Conservation (phyloP, 228 moss, liverwort and hornwort species). For the Sphagnum fallax region DNA sequence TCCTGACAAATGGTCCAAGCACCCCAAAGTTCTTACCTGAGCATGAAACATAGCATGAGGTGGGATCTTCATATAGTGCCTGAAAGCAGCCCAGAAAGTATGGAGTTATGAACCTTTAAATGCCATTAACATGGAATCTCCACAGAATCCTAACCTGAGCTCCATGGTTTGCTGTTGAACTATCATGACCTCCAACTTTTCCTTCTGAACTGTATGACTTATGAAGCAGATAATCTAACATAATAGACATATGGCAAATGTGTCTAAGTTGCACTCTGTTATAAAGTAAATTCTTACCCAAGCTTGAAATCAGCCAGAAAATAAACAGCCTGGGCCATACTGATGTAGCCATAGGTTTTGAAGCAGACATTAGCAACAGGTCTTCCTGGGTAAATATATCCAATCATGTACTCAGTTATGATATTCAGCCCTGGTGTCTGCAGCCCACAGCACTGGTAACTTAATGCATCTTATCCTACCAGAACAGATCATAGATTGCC, state of each 20-base stretch:
- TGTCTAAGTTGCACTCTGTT: too few relatives aligned
- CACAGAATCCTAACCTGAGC: too few relatives aligned
- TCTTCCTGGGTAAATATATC: constrained; percentile 45
- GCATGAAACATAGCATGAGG: constrained; percentile 56
- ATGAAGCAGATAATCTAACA: too few relatives aligned
- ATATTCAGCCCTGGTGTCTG: constrained; percentile 55
- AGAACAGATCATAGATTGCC: background rate
- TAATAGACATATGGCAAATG: too few relatives aligned
- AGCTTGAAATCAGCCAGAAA: constrained; percentile 61
- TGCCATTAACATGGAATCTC: too few relatives aligned
- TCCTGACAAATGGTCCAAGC: background rate
- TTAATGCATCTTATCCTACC: background rate
- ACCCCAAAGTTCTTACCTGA: constrained; percentile 25
- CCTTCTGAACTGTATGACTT: too few relatives aligned
- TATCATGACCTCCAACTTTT: too few relatives aligned
- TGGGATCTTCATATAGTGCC: constrained; percentile 63
- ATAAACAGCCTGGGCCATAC: constrained; percentile 49
- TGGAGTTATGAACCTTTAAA: too few relatives aligned
- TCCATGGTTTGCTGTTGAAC: too few relatives aligned
- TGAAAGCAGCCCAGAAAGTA: too few relatives aligned
- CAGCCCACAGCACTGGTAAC: background rate
- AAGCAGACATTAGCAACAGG: constrained; percentile 59
- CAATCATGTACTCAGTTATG: constrained; percentile 54
- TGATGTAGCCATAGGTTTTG: constrained; percentile 63
- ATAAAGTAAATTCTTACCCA: constrained; percentile 8